These are phyloP conservation scores for Nakazawaea ishiwadae DNA, from an alignment of 805 yeast genomes.

Conservation along the genomic window DNA sequence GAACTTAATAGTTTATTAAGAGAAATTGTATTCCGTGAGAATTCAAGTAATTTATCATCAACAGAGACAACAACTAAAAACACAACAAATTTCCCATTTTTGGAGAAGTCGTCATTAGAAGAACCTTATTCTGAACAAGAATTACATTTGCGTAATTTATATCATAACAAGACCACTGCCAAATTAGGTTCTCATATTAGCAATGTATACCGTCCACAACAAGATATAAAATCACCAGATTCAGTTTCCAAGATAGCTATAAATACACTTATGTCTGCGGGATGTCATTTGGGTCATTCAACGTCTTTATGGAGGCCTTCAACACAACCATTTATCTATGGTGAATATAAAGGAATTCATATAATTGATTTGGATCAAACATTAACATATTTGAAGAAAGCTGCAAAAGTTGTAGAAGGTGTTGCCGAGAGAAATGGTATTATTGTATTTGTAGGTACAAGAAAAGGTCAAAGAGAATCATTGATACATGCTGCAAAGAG, in stretches of 20 bases:
- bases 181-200: conserved; percentile 60
- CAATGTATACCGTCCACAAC: conserved; percentile 66
- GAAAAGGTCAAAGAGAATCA: conserved; percentile 69
- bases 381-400: conserved; percentile 66
- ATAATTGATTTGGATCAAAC: conserved; percentile 89
- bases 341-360: conserved; percentile 86
- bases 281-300: conserved; percentile 94
- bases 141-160: conserved; percentile 65
- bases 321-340: conserved; percentile 83
- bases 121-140: conserved; percentile 77
- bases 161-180: conserved; percentile 51
- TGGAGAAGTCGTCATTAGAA: conserved; percentile 53
- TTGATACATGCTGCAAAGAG: conserved; percentile 78
- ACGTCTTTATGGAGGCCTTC: conserved; percentile 70
- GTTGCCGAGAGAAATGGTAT: conserved; percentile 83
- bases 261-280: conserved; percentile 78
- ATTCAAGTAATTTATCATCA: not conserved
- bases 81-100: conserved; percentile 47
- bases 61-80: not conserved
- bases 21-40: conserved; percentile 9
- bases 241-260: conserved; percentile 55
- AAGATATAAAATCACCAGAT: conserved; percentile 58
- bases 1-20: conserved; percentile 1
- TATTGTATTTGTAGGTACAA: conserved; percentile 75
- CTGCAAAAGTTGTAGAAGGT: conserved; percentile 80